Conservation (phyloP, 768 basidiomycete species). For the Hericium alpestre region DNA sequence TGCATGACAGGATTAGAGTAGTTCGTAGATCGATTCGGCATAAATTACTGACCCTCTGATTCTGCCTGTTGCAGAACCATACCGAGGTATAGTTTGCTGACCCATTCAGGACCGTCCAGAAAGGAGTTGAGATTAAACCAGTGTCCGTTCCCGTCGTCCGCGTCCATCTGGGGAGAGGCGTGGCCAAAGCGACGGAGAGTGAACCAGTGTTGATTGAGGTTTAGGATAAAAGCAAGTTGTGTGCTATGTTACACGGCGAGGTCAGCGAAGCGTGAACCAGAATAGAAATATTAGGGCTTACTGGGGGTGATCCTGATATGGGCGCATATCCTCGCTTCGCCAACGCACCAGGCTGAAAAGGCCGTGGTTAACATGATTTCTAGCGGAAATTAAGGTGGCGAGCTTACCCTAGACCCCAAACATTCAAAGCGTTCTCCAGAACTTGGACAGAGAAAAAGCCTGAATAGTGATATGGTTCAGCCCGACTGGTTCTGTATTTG, state of each 20-base stretch:
- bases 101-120: constrained; percentile 63
- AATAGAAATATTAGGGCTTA: constrained; percentile 25
- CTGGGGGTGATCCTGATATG: constrained; percentile 71
- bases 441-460: constrained; percentile 93
- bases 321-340: constrained; percentile 74
- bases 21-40: background rate
- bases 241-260: constrained; percentile 31
- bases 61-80: constrained; percentile 87
- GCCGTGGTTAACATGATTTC: background rate
- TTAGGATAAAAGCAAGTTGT: constrained; percentile 81
- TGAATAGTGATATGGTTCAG: constrained; percentile 17
- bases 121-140: constrained; percentile 90
- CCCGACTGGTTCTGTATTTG: too few species aligned
- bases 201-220: constrained; percentile 84
- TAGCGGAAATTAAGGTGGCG: background rate
- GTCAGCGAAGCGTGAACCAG: constrained; percentile 1
- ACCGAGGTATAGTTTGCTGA: constrained; percentile 71
- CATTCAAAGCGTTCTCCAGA: constrained; percentile 69
- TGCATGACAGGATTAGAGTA: constrained; percentile 20
- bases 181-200: constrained; percentile 72
- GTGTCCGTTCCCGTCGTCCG: constrained; percentile 42
- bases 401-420: constrained; percentile 70
- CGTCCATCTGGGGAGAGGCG: constrained; percentile 27
- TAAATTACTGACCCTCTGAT: constrained; percentile 47
- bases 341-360: constrained; percentile 61